Percentiles rank a stretch among this genome's conserved stretches.
phyloP scores from a whole-genome alignment of 83 land plant genomes.

The Picea engelmannii region DNA sequence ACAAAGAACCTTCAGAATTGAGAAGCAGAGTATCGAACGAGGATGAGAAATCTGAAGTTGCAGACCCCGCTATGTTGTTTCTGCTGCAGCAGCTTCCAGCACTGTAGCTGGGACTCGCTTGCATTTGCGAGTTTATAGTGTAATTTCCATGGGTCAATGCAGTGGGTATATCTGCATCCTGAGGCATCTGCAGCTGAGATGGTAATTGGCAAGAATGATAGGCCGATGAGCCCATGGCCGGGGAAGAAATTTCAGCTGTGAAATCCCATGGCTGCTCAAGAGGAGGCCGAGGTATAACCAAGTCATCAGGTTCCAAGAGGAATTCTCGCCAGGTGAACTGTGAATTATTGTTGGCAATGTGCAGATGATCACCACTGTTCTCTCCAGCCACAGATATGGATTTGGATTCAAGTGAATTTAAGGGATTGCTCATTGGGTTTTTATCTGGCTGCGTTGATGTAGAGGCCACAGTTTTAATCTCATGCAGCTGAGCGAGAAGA shows the following conservation, averaged over 20 bases:
- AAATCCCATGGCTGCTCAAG: neutral
- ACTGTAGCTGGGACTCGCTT: neutral
- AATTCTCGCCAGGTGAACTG: slow-evolving; percentile 9
- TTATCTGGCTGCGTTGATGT: neutral
- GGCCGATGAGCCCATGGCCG: neutral
- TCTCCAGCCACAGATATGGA: neutral
- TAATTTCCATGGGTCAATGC: neutral
- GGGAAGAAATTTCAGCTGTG: neutral
- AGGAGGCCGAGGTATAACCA: neutral
- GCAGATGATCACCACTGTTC: neutral
- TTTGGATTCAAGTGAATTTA: neutral
- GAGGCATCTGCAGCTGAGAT: neutral
- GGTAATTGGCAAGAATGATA: neutral
- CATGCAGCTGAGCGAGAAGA: slow-evolving; percentile 11
- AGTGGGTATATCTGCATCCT: neutral
- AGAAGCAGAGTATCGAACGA: neutral
- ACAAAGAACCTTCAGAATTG: neutral
- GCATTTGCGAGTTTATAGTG: neutral
- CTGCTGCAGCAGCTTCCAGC: no score
- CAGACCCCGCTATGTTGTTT: neutral
- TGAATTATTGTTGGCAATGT: neutral
- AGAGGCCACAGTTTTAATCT: neutral
- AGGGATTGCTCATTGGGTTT: neutral
- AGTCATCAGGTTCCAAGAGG: neutral
- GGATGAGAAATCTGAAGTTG: neutral